Evolutionary conservation across 768 basidiomycete species (phyloP), one percentile per base, ranked within the genome.

Genomic region (Auriscalpium vulgare): DNA sequence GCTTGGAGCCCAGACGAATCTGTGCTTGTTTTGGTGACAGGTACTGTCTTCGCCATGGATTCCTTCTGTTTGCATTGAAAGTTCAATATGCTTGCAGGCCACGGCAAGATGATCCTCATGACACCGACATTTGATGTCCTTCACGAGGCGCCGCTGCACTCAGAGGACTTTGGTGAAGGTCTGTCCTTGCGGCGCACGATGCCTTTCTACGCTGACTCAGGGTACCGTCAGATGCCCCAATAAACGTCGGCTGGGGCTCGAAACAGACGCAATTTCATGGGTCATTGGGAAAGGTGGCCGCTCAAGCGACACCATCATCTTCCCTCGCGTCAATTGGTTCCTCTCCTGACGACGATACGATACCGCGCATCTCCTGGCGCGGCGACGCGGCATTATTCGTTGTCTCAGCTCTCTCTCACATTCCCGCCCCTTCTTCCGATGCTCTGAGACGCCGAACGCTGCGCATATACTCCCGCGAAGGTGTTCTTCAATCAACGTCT

Each of bases 261-360:
- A 95, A 95, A 66, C 80, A 89, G 67, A 98, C 97, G 0, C 97
- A 99, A 65, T 99, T 99, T 67, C 94, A 97, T 62, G 97, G 97
- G 10, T 95, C 94, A 0, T 75, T 92, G 4, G 95, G 97, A 16
- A 97, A 97, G 68, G 72, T 80, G 2, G 88, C 88, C 21, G 90
- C 91, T 0, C 79, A 82, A 59, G 75, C 79, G 29, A 61, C 70
- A 10, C 60, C 59, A 29, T 19, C 53, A 1, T 72, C 78, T 6
- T 59, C 68, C 11, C 62, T 71, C 14, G 63, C 71, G 37, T 65
- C 70, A 36, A 72, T 80, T 17, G 78, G 79, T 19, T 72, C 75
- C 8, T 85, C 82, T 60, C 84, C 84, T 3, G 82, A 85, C 58
- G 93, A 97, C 61, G 85, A 93, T 54, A 68, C 63, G 2, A 66